Percentiles rank a stretch among this genome's conserved stretches.
phyloP scores from a whole-genome alignment of 2,329 filamentous ascomycete species.

The Cordyceps tenuipes region DNA sequence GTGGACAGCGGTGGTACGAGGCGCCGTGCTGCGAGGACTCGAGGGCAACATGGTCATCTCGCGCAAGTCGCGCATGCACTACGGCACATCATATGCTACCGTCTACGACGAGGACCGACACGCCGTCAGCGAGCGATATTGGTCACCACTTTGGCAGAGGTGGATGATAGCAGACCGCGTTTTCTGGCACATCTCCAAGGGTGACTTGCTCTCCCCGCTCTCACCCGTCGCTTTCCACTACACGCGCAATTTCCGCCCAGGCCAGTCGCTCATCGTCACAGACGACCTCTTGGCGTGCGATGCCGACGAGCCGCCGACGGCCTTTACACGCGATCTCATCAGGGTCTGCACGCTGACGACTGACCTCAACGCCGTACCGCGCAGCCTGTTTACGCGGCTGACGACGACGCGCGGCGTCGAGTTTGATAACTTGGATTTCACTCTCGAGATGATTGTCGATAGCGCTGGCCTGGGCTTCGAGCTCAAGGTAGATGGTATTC shows the following conservation, averaged over 20 bases:
- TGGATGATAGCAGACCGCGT: slow-evolving; percentile 80
- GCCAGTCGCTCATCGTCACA: slow-evolving; percentile 68
- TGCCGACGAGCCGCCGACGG: slow-evolving; percentile 54
- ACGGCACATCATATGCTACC: slow-evolving; percentile 74
- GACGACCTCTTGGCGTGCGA: slow-evolving; percentile 75
- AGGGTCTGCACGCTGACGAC: slow-evolving; percentile 76
- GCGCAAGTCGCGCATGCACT: slow-evolving; percentile 65
- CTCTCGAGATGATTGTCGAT: slow-evolving; percentile 74
- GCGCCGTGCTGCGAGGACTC: slow-evolving; percentile 64
- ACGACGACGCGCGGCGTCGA: slow-evolving; percentile 73
- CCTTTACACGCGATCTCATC: slow-evolving; percentile 53
- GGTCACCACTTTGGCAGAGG: slow-evolving; percentile 70
- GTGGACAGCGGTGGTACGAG: slow-evolving; percentile 73
- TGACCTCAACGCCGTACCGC: slow-evolving; percentile 66
- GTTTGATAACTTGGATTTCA: slow-evolving; percentile 76
- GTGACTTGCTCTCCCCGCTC: slow-evolving; percentile 65
- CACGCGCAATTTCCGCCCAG: slow-evolving; percentile 73
- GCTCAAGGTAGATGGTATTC: slow-evolving; percentile 67
- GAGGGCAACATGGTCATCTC: slow-evolving; percentile 75
- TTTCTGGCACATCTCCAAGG: slow-evolving; percentile 82
- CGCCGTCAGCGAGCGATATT: slow-evolving; percentile 64
- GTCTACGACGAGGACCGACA: slow-evolving; percentile 72
- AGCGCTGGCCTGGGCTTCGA: slow-evolving; percentile 70
- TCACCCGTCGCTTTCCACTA: slow-evolving; percentile 76
- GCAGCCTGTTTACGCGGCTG: slow-evolving; percentile 62